Evolutionary conservation across 2,329 filamentous ascomycete genomes (phyloP).

Genomic region (Alternaria arbusti): DNA sequence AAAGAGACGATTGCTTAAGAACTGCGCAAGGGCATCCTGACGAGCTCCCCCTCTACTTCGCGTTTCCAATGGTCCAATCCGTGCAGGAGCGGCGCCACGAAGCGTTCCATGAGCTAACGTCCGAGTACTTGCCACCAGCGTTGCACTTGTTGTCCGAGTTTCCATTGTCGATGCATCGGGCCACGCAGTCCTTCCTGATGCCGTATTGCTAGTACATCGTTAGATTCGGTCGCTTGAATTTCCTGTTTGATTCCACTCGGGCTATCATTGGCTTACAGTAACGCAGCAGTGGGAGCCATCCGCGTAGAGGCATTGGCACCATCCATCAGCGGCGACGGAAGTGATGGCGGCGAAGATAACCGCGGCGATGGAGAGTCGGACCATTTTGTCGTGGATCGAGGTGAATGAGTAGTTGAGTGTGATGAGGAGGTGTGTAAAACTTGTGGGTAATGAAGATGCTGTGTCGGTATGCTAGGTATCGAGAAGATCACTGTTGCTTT

Average conservation of each 20-base stretch:
- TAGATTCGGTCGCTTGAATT: neutral
- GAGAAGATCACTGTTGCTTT: neutral
- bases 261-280: neutral
- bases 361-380: neutral
- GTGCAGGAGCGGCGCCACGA: neutral
- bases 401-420: neutral
- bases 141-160: constrained; percentile 1
- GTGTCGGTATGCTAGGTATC: neutral
- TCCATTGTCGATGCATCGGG: neutral
- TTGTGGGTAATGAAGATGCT: constrained; percentile 1
- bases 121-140: constrained; percentile 8
- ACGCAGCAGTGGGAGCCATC: constrained; percentile 11
- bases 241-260: neutral
- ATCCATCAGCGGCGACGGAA: constrained; percentile 5
- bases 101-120: neutral
- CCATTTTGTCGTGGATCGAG: constrained; percentile 1
- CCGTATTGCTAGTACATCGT: neutral
- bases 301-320: constrained; percentile 5
- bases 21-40: neutral
- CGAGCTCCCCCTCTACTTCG: neutral
- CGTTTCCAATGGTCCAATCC: neutral
- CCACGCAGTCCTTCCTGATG: neutral
- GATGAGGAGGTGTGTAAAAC: neutral
- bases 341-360: constrained; percentile 1
- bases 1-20: neutral